Percentiles rank a stretch among this genome's conserved stretches.
Conservation (phyloP, 1,284 basidiomycete genomes). For the Wallemia mellicola region DNA sequence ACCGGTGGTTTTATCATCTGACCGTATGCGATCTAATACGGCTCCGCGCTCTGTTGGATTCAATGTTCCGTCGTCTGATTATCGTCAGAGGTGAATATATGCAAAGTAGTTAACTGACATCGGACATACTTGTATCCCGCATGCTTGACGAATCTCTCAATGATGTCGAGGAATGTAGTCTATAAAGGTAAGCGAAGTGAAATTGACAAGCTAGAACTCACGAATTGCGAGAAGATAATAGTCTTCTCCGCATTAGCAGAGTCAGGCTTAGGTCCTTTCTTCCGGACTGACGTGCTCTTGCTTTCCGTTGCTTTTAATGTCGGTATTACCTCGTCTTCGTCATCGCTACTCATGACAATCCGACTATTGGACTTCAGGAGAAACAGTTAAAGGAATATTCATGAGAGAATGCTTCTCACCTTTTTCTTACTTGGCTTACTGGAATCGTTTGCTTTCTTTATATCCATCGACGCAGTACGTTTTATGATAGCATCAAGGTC, state of each 20-base stretch:
- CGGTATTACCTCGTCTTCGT: background rate
- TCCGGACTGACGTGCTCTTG: background rate
- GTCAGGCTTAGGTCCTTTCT: background rate
- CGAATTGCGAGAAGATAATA: conserved; percentile 61
- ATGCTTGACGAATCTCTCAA: conserved; percentile 47
- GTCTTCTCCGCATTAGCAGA: conserved; percentile 74
- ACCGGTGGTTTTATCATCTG: conserved; percentile 20
- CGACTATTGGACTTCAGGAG: background rate
- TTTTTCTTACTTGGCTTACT: conserved; percentile 23
- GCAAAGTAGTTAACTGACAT: no score
- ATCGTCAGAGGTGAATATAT: conserved; percentile 15
- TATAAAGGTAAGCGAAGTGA: background rate
- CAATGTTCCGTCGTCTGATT: conserved; percentile 62
- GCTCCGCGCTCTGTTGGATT: conserved; percentile 38
- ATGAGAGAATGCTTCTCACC: background rate
- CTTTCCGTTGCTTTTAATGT: background rate
- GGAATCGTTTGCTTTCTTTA: background rate
- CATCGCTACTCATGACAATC: background rate
- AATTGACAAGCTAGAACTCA: background rate
- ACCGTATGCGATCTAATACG: conserved; percentile 41
- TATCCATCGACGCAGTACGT: conserved; percentile 3
- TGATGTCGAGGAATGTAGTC: conserved; percentile 58
- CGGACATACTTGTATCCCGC: conserved; percentile 41
- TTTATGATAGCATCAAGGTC: background rate
- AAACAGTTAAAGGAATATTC: background rate